Evolutionary conservation across 129 eudicot genomes (phyloP).

Genomic region (Chrysanthemum seticuspe): DNA sequence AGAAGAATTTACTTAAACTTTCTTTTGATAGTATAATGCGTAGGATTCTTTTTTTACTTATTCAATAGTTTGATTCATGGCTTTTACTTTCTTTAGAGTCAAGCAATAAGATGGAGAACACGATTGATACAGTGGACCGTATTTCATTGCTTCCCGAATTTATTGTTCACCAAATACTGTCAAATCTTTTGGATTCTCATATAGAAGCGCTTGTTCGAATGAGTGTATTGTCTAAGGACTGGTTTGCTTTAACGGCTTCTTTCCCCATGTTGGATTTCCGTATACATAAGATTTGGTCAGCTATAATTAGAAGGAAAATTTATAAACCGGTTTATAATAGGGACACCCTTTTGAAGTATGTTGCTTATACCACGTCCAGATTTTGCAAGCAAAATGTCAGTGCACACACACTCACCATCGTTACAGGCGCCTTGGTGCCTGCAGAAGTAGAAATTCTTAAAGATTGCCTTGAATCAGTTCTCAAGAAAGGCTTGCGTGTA

Average conservation of each 20-base stretch:
- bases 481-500: not conserved
- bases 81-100: no score
- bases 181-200: not conserved
- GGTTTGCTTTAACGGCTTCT: constrained; percentile 1
- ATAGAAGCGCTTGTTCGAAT: not conserved
- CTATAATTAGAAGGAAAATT: no score
- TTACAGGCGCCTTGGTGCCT: not conserved
- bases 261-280: not conserved
- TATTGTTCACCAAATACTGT: not conserved
- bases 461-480: not conserved
- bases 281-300: no score
- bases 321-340: no score
- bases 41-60: no score
- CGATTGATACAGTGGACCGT: not conserved
- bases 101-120: not conserved
- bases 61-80: no score
- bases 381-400: not conserved
- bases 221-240: constrained; percentile 8
- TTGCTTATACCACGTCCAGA: not conserved
- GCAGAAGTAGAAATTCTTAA: not conserved
- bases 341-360: not conserved
- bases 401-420: constrained; percentile 1
- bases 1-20: no score
- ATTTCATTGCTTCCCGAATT: not conserved
- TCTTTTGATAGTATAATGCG: no score